Evolutionary conservation across 352 stramenopile genomes (phyloP), one percentile per base, ranked within the genome.

Genomic region (Achlya hypogyna): DNA sequence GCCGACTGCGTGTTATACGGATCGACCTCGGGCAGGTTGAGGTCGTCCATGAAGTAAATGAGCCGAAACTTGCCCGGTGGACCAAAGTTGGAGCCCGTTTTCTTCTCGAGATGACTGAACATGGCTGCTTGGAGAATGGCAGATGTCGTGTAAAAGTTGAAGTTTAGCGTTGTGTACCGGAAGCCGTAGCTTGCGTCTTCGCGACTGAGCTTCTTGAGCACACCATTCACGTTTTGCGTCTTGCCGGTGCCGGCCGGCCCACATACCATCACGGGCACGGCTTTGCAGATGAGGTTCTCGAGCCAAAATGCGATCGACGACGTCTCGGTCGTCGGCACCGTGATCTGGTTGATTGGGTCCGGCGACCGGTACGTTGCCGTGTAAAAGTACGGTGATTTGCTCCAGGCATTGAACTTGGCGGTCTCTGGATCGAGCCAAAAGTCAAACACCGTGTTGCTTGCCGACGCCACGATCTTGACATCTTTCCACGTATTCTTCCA

Each of bases 71-170:
- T 95, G 35, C 95, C 96, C 5, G 96, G 92, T 0, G 96, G 96
- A 0, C 93, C 96, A 52, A 96, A 89, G 72, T 98, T 98, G 31
- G 77, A 81, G 42, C 91, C 95, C 1, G 89, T 98, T 70, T 98
- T 98, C 51, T 98, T 97, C 66, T 98, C 96, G 25, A 98, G 72
- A 45, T 96, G 87, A 0, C 87, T 75, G 35, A 90, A 89, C 90
- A 98, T 97, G 0, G 88, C 96, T 53, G 94, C 77, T 63, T 97
- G 89, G 35, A 98, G 77, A 23, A 97, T 95, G 2, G 80, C 78
- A 38, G 91, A 96, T 4, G 93, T 98, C 6, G 92, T 98, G 81
- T 98, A 98, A 66, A 98, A 98, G 77, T 98, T 98, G 62, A 98
- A 98, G 75, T 98, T 98, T 72, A 98, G 97, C 2, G 84, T 97